Evolutionary conservation across 2,329 filamentous ascomycete genomes (phyloP).

Genomic region (Phialophora tarda): DNA sequence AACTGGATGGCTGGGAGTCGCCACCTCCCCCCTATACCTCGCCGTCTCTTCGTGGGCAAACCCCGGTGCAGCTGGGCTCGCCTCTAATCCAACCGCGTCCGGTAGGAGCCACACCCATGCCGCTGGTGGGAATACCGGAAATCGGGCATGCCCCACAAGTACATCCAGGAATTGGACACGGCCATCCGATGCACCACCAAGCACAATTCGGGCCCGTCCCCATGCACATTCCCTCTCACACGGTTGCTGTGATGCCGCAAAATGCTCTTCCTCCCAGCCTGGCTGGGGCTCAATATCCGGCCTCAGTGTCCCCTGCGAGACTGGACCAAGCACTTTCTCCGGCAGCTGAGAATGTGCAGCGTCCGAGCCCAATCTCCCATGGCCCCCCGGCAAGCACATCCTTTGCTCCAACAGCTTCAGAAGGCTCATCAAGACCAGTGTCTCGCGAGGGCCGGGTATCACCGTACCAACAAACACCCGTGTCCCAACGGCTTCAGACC

Average conservation of each 20-base stretch:
- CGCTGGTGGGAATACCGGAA: slow-evolving; percentile 30
- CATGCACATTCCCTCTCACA: slow-evolving; percentile 4
- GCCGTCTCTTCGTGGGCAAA: slow-evolving; percentile 12
- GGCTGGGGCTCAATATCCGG: slow-evolving; percentile 9
- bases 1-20: slow-evolving; percentile 36
- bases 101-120: slow-evolving; percentile 9
- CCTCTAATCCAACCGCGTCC: slow-evolving; percentile 27
- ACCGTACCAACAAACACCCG: slow-evolving; percentile 24
- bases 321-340: slow-evolving; percentile 5
- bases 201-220: slow-evolving; percentile 41
- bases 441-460: slow-evolving; percentile 31
- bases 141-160: slow-evolving; percentile 18
- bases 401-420: slow-evolving; percentile 21
- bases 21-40: slow-evolving; percentile 38
- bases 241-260: not conserved
- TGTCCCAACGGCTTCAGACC: slow-evolving; percentile 21
- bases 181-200: slow-evolving; percentile 17
- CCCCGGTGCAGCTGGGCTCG: slow-evolving; percentile 17
- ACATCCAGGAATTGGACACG: slow-evolving; percentile 14
- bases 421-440: slow-evolving; percentile 29
- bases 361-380: slow-evolving; percentile 9
- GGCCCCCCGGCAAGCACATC: slow-evolving; percentile 2
- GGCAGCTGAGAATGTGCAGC: slow-evolving; percentile 9
- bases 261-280: slow-evolving; percentile 6
- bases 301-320: not conserved